A percentile compares a stretch with the other conserved stretches of the same genome.
phyloP scores from a whole-genome alignment of 1,284 basidiomycete species.

The Ganoderma meredithae region DNA sequence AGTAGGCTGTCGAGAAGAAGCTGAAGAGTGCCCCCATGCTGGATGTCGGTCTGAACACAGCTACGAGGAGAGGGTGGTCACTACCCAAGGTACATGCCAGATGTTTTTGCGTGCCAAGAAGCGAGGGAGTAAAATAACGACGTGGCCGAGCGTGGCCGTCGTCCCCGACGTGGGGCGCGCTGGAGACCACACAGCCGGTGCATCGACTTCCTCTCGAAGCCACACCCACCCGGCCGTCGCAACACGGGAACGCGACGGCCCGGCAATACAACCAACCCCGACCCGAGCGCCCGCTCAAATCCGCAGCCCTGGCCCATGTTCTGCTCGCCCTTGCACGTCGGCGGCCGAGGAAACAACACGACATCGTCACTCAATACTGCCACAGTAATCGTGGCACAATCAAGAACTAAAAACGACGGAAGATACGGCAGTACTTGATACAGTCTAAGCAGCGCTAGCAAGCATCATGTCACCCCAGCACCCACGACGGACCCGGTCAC shows the following conservation, averaged over 20 bases:
- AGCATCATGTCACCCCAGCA: not conserved
- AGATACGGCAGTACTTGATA: not conserved
- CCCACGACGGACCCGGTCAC: not conserved
- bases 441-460: not conserved
- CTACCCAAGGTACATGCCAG: conserved; percentile 10
- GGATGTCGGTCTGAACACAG: not conserved
- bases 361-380: not conserved
- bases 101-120: not conserved
- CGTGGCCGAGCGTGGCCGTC: conserved; percentile 8
- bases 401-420: conserved; percentile 22
- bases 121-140: not conserved
- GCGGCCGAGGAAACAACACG: not conserved
- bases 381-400: not conserved
- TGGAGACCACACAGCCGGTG: conserved; percentile 9
- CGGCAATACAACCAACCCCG: conserved; percentile 8
- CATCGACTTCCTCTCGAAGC: conserved; percentile 5
- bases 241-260: not conserved
- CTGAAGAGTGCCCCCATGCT: conserved; percentile 44
- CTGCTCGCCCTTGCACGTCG: not conserved
- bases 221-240: conserved; percentile 5
- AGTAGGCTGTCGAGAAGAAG: conserved; percentile 33
- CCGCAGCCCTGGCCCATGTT: not conserved
- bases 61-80: not conserved
- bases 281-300: conserved; percentile 11
- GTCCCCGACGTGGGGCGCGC: conserved; percentile 11